A percentile compares a stretch with the other conserved stretches of the same genome.
phyloP scores from a whole-genome alignment of 2,329 filamentous ascomycete species.

The Calonectria pauciramosa region DNA sequence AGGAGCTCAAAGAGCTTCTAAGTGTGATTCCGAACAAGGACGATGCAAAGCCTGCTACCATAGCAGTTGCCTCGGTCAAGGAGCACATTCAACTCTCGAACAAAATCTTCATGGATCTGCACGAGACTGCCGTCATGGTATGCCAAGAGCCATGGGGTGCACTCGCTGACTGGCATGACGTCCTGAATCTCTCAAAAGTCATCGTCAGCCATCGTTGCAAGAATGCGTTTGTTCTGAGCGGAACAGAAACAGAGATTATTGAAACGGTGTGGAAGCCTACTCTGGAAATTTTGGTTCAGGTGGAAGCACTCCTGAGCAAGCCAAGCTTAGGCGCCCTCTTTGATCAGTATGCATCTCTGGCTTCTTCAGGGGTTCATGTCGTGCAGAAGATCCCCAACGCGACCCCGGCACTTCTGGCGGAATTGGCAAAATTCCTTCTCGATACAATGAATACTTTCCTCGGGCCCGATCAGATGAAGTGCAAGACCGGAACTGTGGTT shows the following conservation, averaged over 20 bases:
- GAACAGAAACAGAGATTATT: not conserved
- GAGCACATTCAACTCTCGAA: not conserved
- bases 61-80: not conserved
- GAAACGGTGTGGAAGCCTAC: not conserved
- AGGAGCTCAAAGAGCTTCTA: not conserved
- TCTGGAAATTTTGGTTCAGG: not conserved
- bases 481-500: not conserved
- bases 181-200: not conserved
- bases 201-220: not conserved
- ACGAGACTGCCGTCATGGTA: not conserved
- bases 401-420: not conserved
- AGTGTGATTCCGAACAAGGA: not conserved
- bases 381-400: not conserved
- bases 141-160: not conserved
- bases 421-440: not conserved
- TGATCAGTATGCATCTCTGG: not conserved
- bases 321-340: not conserved
- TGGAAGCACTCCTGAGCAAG: not conserved
- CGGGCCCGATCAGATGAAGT: not conserved
- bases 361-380: not conserved
- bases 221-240: not conserved
- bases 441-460: not conserved
- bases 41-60: not conserved
- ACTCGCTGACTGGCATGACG: too few species aligned
- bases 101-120: not conserved